Conservation (phyloP, 2,329 filamentous ascomycete species). For the Botrytis squamosa region DNA sequence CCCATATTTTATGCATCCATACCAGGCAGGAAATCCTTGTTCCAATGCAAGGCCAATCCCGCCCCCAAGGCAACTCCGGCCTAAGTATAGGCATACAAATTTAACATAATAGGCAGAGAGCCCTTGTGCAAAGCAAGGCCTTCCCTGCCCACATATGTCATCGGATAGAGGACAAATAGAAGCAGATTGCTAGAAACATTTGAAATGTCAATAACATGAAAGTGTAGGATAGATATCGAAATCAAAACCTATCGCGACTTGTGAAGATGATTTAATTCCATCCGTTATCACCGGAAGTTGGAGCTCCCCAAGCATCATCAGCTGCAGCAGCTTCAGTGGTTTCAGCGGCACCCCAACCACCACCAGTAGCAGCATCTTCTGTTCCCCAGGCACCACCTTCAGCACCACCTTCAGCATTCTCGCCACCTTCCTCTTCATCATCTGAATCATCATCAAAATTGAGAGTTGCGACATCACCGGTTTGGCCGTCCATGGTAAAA, state of each 20-base stretch:
- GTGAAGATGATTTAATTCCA: background rate
- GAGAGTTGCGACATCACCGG: constrained; percentile 26
- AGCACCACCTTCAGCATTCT: constrained; percentile 21
- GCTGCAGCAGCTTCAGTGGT: constrained; percentile 11
- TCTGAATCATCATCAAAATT: constrained; percentile 58
- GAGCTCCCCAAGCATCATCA: constrained; percentile 1
- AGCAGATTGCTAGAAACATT: background rate
- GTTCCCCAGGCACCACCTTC: background rate
- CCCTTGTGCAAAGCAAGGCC: constrained; percentile 4
- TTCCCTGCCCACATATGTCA: background rate
- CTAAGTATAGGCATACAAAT: constrained; percentile 11
- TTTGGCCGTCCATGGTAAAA: constrained; percentile 33
- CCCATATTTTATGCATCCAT: constrained; percentile 1
- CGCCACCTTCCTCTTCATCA: constrained; percentile 54
- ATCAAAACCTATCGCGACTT: background rate
- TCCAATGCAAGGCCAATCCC: constrained; percentile 9
- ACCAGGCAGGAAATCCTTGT: constrained; percentile 14
- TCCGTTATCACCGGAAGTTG: background rate
- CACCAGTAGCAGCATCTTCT: background rate
- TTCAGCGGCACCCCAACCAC: constrained; percentile 12
- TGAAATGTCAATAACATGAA: constrained; percentile 5
- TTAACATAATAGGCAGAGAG: constrained; percentile 6
- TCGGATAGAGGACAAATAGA: background rate
- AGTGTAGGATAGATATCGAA: background rate
- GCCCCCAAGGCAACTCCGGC: constrained; percentile 15